Conservation (phyloP, 192 early-diverging fungal species). For the Rhizophagus sp. region DNA sequence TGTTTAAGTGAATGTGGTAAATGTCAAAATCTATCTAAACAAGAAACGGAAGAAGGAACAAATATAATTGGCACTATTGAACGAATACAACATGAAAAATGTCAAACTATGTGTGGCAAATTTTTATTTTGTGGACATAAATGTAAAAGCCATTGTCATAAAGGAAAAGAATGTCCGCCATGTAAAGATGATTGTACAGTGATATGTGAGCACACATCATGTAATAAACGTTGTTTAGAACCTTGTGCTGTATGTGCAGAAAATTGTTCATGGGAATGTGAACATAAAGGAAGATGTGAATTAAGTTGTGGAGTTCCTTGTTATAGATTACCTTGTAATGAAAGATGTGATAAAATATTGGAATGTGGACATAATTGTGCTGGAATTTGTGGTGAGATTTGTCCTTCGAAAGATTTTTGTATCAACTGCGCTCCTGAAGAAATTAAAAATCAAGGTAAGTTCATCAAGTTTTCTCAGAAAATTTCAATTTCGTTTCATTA, state of each 20-base stretch:
- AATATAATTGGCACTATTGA: background rate
- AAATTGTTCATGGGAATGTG: constrained; percentile 52
- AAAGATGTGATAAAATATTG: constrained; percentile 46
- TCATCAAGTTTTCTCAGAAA: background rate
- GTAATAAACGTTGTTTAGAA: constrained; percentile 39
- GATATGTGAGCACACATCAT: constrained; percentile 43
- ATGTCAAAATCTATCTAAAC: constrained; percentile 32
- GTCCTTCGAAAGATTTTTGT: constrained; percentile 37
- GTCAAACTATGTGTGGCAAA: background rate
- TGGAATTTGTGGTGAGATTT: constrained; percentile 51
- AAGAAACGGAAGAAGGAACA: background rate
- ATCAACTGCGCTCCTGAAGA: constrained; percentile 33
- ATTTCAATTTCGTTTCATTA: no score
- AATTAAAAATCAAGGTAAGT: constrained; percentile 19
- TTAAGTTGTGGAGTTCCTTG: constrained; percentile 61
- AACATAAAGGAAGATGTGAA: constrained; percentile 48
- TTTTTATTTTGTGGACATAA: constrained; percentile 39
- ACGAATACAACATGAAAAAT: constrained; percentile 19
- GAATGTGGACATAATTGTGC: constrained; percentile 55
- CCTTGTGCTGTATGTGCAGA: constrained; percentile 50
- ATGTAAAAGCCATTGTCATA: constrained; percentile 23
- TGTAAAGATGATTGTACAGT: constrained; percentile 43
- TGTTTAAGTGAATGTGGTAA: constrained; percentile 43
- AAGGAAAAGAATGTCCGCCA: constrained; percentile 30
- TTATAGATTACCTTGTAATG: constrained; percentile 55